Evolutionary conservation across 1,139 yeast species (phyloP).

Genomic region (Candida pseudoviswanathii): DNA sequence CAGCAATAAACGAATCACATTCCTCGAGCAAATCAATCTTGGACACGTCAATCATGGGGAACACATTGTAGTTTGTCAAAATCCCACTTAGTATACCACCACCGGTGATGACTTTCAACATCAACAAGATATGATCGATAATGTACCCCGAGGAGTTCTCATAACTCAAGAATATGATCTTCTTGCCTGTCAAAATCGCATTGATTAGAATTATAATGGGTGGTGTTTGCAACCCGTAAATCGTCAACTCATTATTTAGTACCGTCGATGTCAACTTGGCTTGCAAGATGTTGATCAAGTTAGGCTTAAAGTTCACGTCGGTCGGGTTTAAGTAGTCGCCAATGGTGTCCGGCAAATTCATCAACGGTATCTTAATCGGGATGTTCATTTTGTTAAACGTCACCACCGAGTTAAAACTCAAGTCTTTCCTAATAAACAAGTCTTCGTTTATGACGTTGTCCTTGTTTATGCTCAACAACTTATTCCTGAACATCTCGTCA

Average conservation of each 20-base stretch:
- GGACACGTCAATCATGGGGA: conserved; percentile 65
- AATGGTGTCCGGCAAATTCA: conserved; percentile 43
- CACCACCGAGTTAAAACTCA: conserved; percentile 45
- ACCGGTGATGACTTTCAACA: conserved; percentile 57
- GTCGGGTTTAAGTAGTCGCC: conserved; percentile 53
- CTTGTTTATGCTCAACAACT: conserved; percentile 34
- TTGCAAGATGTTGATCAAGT: conserved; percentile 39
- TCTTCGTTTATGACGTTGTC: conserved; percentile 27
- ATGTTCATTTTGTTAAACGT: conserved; percentile 43
- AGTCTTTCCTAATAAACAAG: conserved; percentile 44
- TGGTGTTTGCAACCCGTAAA: conserved; percentile 61
- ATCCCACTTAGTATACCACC: conserved; percentile 60
- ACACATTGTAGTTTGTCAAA: conserved; percentile 48
- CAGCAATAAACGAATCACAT: conserved; percentile 61
- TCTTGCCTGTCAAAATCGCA: conserved; percentile 60
- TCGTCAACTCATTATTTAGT: conserved; percentile 43
- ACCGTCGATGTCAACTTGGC: conserved; percentile 33
- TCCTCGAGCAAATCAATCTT: conserved; percentile 57
- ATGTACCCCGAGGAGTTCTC: conserved; percentile 58
- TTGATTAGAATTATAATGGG: conserved; percentile 57
- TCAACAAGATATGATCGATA: conserved; percentile 55
- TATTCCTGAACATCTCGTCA: conserved; percentile 42
- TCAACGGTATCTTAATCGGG: conserved; percentile 46
- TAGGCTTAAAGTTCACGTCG: conserved; percentile 46
- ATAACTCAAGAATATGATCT: conserved; percentile 55